Evolutionary conservation across 768 basidiomycete species (phyloP).

Genomic region (Rhizopogon sp.): DNA sequence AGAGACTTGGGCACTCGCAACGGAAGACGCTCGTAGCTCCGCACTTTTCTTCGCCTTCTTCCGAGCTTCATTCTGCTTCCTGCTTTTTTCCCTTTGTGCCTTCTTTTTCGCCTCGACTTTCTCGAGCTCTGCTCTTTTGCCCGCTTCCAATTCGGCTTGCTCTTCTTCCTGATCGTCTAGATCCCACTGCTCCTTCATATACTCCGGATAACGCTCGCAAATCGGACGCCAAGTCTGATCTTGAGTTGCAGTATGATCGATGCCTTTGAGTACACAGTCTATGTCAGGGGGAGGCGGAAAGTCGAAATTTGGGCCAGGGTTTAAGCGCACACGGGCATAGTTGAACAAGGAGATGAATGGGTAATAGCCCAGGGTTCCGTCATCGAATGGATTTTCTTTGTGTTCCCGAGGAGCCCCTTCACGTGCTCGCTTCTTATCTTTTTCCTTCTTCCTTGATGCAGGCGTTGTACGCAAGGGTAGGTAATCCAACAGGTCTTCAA

Average conservation of each 20-base stretch:
- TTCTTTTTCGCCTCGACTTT: conserved; percentile 31
- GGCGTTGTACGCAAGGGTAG: conserved; percentile 69
- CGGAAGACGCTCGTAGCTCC: conserved; percentile 17
- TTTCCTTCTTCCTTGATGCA: conserved; percentile 52
- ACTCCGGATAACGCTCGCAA: conserved; percentile 82
- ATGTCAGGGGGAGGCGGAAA: conserved; percentile 78
- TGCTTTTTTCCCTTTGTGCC: conserved; percentile 43
- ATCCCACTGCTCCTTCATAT: conserved; percentile 75
- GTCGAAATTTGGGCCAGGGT: conserved; percentile 85
- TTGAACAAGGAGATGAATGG: conserved; percentile 94
- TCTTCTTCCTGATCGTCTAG: conserved; percentile 76
- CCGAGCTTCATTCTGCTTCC: conserved; percentile 47
- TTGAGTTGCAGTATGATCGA: conserved; percentile 22
- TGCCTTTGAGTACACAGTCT: conserved; percentile 50
- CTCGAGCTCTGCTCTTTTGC: conserved; percentile 41
- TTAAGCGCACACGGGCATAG: conserved; percentile 76
- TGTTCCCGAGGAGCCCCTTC: conserved; percentile 66
- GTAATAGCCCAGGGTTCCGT: conserved; percentile 93
- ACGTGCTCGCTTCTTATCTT: conserved; percentile 48
- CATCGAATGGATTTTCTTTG: conserved; percentile 84
- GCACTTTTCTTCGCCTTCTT: conserved; percentile 40
- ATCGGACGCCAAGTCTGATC: conserved; percentile 69
- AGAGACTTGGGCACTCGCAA: conserved; percentile 18
- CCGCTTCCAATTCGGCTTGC: conserved; percentile 45
- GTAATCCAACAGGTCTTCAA: conserved; percentile 86